phyloP scores from a whole-genome alignment of 208 protist species.

The Leishmania martiniquensis region DNA sequence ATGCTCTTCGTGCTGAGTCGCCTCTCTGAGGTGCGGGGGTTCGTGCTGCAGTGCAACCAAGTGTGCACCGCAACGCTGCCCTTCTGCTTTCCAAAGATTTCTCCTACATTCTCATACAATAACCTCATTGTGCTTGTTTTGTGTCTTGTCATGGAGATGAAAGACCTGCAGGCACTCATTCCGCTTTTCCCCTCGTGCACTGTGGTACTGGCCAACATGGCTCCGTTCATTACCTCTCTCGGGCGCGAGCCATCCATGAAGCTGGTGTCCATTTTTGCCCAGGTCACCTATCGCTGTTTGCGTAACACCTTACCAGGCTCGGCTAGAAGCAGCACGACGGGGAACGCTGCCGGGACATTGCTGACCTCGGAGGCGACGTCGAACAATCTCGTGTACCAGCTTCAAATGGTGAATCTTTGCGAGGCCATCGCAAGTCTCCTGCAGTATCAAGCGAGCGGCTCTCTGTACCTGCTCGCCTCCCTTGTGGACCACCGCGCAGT shows the following conservation, averaged over 20 bases:
- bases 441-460: conserved; percentile 68
- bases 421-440: conserved; percentile 77
- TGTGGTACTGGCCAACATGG: conserved; percentile 81
- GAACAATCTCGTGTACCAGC: conserved; percentile 13
- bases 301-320: conserved; percentile 5
- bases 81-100: conserved; percentile 52
- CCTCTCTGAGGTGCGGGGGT: conserved; percentile 71
- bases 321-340: neutral
- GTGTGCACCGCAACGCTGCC: conserved; percentile 47
- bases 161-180: conserved; percentile 39
- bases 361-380: neutral
- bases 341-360: neutral
- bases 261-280: conserved; percentile 60
- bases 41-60: conserved; percentile 83
- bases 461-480: conserved; percentile 49
- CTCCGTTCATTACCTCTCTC: conserved; percentile 81
- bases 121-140: conserved; percentile 84
- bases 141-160: conserved; percentile 61
- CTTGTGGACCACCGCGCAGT: conserved; percentile 61
- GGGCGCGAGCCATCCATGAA: conserved; percentile 41
- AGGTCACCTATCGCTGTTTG: conserved; percentile 48
- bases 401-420: conserved; percentile 64
- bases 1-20: conserved; percentile 83
- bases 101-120: conserved; percentile 54
- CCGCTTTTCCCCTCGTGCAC: conserved; percentile 71